phyloP scores from a whole-genome alignment of 371 early-diverging fungal genomes.

The Batrachochytrium dendrobatidis region DNA sequence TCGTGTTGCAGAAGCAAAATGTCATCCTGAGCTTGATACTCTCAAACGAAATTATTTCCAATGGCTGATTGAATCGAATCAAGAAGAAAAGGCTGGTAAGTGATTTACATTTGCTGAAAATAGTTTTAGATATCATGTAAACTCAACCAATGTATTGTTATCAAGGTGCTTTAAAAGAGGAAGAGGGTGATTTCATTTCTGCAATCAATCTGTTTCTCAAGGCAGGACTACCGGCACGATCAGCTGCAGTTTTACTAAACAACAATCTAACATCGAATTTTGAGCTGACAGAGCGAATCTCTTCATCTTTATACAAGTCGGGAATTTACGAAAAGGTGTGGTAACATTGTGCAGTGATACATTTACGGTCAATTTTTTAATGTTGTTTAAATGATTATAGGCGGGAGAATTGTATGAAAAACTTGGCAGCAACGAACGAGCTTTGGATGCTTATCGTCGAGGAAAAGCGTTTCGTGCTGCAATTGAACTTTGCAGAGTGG shows the following conservation, averaged over 20 bases:
- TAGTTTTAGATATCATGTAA: background rate
- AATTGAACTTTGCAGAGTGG: conserved; percentile 37
- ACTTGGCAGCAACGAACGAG: conserved; percentile 38
- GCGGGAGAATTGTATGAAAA: conserved; percentile 49
- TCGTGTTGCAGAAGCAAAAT: conserved; percentile 46
- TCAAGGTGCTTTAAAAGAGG: conserved; percentile 44
- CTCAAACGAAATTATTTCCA: conserved; percentile 44
- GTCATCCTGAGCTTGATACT: conserved; percentile 44
- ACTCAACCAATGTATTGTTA: background rate
- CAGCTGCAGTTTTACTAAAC: conserved; percentile 33
- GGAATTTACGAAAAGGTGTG: conserved; percentile 42
- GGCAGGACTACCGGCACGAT: conserved; percentile 45
- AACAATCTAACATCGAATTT: conserved; percentile 23
- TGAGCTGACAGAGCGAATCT: conserved; percentile 43
- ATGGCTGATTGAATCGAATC: conserved; percentile 49
- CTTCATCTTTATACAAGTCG: conserved; percentile 36
- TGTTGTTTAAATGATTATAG: too few species aligned
- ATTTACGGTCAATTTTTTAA: background rate
- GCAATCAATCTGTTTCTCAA: conserved; percentile 47
- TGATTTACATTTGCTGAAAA: background rate
- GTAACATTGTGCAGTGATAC: background rate
- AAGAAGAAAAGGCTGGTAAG: conserved; percentile 44
- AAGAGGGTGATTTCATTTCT: conserved; percentile 34
- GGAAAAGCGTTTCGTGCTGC: conserved; percentile 48
- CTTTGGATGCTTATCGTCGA: conserved; percentile 41